Conservation (phyloP, 257 asterid genomes). For the Lycium ferocissimum region DNA sequence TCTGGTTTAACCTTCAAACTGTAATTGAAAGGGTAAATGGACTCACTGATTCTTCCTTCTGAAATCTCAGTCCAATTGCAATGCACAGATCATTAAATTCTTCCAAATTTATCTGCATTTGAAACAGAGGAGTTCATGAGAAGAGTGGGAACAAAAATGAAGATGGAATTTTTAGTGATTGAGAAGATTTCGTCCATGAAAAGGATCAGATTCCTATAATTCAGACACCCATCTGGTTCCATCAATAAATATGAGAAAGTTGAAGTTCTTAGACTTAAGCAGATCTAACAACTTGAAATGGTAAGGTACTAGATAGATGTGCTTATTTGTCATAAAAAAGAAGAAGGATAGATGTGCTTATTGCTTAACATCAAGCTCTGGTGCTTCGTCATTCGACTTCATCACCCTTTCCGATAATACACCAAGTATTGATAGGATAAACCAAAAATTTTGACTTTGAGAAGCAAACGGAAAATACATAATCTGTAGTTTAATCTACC, state of each 20-base stretch:
- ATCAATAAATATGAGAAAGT: not conserved
- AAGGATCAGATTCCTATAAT: conserved; percentile 17
- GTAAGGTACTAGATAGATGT: conserved; percentile 24
- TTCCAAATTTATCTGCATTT: conserved; percentile 82
- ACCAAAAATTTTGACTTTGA: not conserved
- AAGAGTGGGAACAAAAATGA: not conserved
- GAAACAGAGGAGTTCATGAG: conserved; percentile 22
- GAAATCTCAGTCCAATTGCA: conserved; percentile 91
- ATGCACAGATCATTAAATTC: conserved; percentile 89
- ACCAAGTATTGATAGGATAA: conserved; percentile 17
- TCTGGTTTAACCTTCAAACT: conserved; percentile 25
- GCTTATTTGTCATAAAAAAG: not conserved
- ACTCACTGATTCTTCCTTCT: conserved; percentile 89
- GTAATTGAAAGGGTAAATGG: conserved; percentile 33
- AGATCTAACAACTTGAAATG: conserved; percentile 1
- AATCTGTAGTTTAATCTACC: conserved; percentile 2
- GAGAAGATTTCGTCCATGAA: not conserved
- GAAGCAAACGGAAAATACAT: not conserved
- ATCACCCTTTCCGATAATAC: not conserved
- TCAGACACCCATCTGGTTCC: conserved; percentile 10
- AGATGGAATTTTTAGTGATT: not conserved
- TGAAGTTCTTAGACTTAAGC: not conserved
- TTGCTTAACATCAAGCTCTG: conserved; percentile 10
- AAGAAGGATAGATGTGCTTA: conserved; percentile 10
- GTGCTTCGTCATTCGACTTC: conserved; percentile 7